A percentile compares a stretch with the other conserved stretches of the same genome.
These are phyloP conservation scores for Achaetomium macrosporum DNA, from an alignment of 2,329 filamentous ascomycete genomes.

Conservation along the genomic window DNA sequence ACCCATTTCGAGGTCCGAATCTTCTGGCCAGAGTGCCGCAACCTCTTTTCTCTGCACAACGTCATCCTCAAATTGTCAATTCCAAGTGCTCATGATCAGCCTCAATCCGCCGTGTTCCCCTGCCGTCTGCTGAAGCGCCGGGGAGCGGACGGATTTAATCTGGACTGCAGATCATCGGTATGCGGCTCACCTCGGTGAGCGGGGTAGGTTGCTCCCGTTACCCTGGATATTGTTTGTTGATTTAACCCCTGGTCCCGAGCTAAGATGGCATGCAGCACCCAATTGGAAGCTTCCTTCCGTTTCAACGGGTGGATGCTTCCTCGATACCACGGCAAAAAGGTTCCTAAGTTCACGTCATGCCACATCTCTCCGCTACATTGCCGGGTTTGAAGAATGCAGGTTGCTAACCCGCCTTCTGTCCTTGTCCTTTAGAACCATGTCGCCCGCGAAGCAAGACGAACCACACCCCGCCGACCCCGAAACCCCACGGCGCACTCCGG, in stretches of 20 bases:
- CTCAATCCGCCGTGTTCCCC: slow-evolving; percentile 1
- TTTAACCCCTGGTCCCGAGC: slow-evolving; percentile 4
- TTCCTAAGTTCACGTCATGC: slow-evolving; percentile 9
- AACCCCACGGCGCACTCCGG: slow-evolving; percentile 19
- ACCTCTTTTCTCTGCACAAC: neutral
- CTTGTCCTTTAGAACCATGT: slow-evolving; percentile 22
- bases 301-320: slow-evolving; percentile 11
- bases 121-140: neutral
- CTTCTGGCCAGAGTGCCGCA: neutral
- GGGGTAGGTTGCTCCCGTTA: slow-evolving; percentile 10
- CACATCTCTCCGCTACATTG: neutral
- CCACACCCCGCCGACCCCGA: slow-evolving; percentile 8
- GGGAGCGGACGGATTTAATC: slow-evolving; percentile 7
- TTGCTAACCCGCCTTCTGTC: slow-evolving; percentile 11
- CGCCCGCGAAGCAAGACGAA: slow-evolving; percentile 24
- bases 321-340: slow-evolving; percentile 10
- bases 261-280: slow-evolving; percentile 11
- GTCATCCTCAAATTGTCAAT: neutral
- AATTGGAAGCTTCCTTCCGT: slow-evolving; percentile 12
- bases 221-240: slow-evolving; percentile 24
- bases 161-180: slow-evolving; percentile 13
- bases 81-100: neutral
- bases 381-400: slow-evolving; percentile 14
- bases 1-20: neutral
- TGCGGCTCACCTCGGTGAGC: slow-evolving; percentile 24